Conservation (phyloP, 345 rosid species). For the Mangifera indica region DNA sequence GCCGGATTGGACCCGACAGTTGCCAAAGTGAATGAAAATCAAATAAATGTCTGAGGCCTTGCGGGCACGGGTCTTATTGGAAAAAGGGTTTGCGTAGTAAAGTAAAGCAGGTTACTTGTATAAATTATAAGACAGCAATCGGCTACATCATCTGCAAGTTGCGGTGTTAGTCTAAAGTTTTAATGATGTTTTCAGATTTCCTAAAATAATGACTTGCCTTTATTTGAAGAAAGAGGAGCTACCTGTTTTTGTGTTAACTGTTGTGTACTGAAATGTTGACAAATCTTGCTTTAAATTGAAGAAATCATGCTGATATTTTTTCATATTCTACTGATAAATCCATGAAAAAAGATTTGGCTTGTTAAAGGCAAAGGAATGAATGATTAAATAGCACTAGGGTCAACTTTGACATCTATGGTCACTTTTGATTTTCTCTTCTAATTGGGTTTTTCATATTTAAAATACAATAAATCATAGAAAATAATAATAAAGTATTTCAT, state of each 20-base stretch:
- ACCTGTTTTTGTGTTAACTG: neutral
- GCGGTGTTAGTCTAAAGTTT: neutral
- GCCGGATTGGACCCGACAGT: constrained; percentile 38
- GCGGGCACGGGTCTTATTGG: constrained; percentile 23
- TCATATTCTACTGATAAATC: neutral
- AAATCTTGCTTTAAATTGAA: constrained; percentile 30
- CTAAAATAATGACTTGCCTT: constrained; percentile 7
- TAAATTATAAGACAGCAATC: too few species aligned
- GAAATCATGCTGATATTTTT: constrained; percentile 21
- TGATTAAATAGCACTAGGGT: constrained; percentile 27
- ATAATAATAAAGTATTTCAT: neutral
- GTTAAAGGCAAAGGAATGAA: constrained; percentile 9
- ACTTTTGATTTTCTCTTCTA: constrained; percentile 31
- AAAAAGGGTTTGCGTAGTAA: constrained; percentile 26
- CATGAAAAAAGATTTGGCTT: constrained; percentile 7
- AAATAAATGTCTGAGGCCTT: constrained; percentile 17
- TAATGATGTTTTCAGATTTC: neutral
- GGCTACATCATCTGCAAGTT: neutral
- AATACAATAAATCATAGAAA: neutral
- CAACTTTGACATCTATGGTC: constrained; percentile 44
- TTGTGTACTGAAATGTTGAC: constrained; percentile 17
- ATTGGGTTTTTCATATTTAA: constrained; percentile 12
- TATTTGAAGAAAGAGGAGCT: constrained; percentile 11
- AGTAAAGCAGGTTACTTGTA: constrained; percentile 18
- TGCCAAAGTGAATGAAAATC: constrained; percentile 14